Percentiles rank a stretch among this genome's conserved stretches.
phyloP scores from a whole-genome alignment of 495 filamentous ascomycete species.

The Talaromyces adpressus region DNA sequence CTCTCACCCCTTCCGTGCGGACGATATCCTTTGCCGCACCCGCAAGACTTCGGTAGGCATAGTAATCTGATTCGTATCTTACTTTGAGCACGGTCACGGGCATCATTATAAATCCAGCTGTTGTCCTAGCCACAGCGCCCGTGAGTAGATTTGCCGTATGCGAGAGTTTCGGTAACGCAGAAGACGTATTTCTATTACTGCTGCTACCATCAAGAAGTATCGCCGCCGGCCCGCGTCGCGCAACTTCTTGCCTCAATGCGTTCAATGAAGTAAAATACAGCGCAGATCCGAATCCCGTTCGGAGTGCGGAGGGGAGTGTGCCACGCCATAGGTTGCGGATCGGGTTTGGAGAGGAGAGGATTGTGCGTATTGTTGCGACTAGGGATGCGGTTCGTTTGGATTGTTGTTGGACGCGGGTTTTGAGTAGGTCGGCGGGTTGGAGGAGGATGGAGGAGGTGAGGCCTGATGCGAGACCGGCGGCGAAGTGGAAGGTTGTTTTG shows the following conservation, averaged over 20 bases:
- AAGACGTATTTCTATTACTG: slow-evolving; percentile 38
- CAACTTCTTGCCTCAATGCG: slow-evolving; percentile 63
- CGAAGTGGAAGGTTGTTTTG: slow-evolving; percentile 69
- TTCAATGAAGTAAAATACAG: slow-evolving; percentile 93
- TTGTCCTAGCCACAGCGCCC: slow-evolving; percentile 74
- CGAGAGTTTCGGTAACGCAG: slow-evolving; percentile 74
- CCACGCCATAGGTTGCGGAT: slow-evolving; percentile 86
- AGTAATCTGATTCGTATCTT: slow-evolving; percentile 81
- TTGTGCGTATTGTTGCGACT: slow-evolving; percentile 59
- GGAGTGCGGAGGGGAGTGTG: slow-evolving; percentile 81
- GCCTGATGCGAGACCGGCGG: slow-evolving; percentile 81
- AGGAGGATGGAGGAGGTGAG: slow-evolving; percentile 81
- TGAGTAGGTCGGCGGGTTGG: slow-evolving; percentile 94
- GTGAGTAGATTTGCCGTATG: slow-evolving; percentile 79
- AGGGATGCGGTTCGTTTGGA: slow-evolving; percentile 56
- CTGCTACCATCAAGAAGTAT: slow-evolving; percentile 16
- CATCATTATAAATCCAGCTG: slow-evolving; percentile 89
- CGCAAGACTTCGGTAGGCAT: slow-evolving; percentile 72
- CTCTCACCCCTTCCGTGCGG: slow-evolving; percentile 63
- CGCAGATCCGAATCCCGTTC: slow-evolving; percentile 87
- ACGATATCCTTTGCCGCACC: slow-evolving; percentile 70
- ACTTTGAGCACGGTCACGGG: slow-evolving; percentile 96
- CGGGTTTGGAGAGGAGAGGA: slow-evolving; percentile 53
- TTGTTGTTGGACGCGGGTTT: slow-evolving; percentile 83
- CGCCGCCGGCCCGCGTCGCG: slow-evolving; percentile 27